Evolutionary conservation across 306 rosid species (phyloP), one percentile per base, ranked within the genome.

Genomic region (Malus sieversii): DNA sequence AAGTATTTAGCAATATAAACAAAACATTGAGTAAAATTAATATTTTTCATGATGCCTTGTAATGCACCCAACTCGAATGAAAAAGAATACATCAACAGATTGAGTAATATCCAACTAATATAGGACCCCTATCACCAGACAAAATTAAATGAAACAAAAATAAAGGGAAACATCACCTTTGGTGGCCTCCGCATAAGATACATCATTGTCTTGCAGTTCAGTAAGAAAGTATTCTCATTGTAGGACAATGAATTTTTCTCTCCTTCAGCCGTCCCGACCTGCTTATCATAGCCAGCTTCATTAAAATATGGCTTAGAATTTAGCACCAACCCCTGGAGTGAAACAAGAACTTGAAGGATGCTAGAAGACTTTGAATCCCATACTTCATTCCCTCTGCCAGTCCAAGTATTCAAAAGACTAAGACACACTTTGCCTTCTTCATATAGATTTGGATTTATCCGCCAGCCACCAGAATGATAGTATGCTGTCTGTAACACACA

Each of bases 391-490:
- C 99, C 99, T 88, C 86, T 86, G 75, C 99, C 99, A 32, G 97
- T 90, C 99, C 99, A 96, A 66, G 99, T 96, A 83, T 96, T 96
- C 73, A 96, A 84, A 85, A 96, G 99, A 87, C 99, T 96, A 74
- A 96, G 97, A 70, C 99, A 96, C 79, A 96, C 99, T 79, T 96
- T 96, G 72, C 99, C 99, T 84, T 92, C 99, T 90, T 96, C 99
- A 9, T 96, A 96, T 71, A 96, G 82, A 84, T 96, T 96, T 32
- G 99, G 99, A 81, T 96, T 96, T 81, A 96, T 87, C 51, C 99
- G 93, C 99, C 97, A 92, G 68, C 99, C 99, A 73, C 99, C 99
- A 61, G 99, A 96, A 80, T 96, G 97, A 88, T 96, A 96, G 84
- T 96, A 90, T 42, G 96, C 99, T 58, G 98, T 89, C 99, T 96